These are phyloP conservation scores for Aspergillus bombycis DNA, from an alignment of 2,329 filamentous ascomycete genomes.

Conservation along the genomic window DNA sequence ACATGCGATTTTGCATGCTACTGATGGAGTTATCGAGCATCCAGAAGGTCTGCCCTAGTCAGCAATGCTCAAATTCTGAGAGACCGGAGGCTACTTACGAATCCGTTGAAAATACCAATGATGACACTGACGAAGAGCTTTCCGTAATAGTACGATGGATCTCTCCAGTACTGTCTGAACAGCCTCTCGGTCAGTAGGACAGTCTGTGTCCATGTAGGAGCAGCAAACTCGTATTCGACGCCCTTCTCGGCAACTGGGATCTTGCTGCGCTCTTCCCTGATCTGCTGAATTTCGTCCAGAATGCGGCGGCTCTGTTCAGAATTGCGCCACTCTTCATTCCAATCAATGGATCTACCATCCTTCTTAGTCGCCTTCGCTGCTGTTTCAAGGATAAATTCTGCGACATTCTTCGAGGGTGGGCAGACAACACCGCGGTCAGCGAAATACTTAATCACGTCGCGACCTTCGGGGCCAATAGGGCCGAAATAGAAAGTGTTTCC, in stretches of 20 bases:
- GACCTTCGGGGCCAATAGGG: conserved; percentile 68
- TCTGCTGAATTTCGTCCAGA: conserved; percentile 66
- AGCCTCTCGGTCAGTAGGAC: conserved; percentile 69
- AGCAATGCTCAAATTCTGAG: background rate
- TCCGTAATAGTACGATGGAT: conserved; percentile 75
- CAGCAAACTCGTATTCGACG: conserved; percentile 64
- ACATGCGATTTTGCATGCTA: conserved; percentile 78
- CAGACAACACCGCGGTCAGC: conserved; percentile 66
- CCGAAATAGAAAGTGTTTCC: conserved; percentile 77
- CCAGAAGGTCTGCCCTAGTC: conserved; percentile 64
- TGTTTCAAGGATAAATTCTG: conserved; percentile 69
- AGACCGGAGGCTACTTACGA: conserved; percentile 39
- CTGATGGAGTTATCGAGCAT: conserved; percentile 65
- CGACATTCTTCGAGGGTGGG: conserved; percentile 67
- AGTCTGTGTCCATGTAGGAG: conserved; percentile 65
- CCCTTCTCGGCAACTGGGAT: conserved; percentile 46
- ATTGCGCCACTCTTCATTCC: conserved; percentile 74
- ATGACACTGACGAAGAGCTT: conserved; percentile 74
- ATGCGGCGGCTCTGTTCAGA: conserved; percentile 64
- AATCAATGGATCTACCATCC: conserved; percentile 64
- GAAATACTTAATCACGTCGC: conserved; percentile 69
- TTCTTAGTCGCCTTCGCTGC: conserved; percentile 60
- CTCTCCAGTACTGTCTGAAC: conserved; percentile 74
- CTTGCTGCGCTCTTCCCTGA: conserved; percentile 62
- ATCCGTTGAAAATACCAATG: conserved; percentile 76